Percentiles rank a stretch among this genome's conserved stretches.
phyloP scores from a whole-genome alignment of 2,329 filamentous ascomycete genomes.

The Trichoderma sp. region DNA sequence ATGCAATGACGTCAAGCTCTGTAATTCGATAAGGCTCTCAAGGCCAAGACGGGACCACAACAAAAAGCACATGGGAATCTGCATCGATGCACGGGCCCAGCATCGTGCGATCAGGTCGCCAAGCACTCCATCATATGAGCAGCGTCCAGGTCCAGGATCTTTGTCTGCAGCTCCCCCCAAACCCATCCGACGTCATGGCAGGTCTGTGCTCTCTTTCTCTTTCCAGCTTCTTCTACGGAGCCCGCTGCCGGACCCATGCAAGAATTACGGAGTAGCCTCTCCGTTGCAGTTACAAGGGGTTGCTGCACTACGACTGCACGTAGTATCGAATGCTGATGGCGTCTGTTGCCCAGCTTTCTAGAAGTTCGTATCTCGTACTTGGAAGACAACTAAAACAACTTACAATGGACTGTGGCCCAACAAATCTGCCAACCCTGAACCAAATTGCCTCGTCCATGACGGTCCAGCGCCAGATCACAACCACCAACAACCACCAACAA shows the following conservation, averaged over 20 bases:
- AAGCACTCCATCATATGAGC: not conserved
- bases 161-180: not conserved
- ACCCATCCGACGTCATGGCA: not conserved
- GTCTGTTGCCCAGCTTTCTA: not conserved
- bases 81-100: not conserved
- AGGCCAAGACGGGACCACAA: not conserved
- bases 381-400: not conserved
- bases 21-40: not conserved
- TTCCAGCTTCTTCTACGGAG: slow-evolving; percentile 1
- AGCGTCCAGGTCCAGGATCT: not conserved
- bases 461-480: not conserved
- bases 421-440: not conserved
- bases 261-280: not conserved
- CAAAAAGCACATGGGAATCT: not conserved
- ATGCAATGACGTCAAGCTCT: not conserved
- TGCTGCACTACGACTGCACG: not conserved
- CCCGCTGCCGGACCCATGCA: not conserved
- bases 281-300: no score
- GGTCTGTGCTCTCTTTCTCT: slow-evolving; percentile 8
- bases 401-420: not conserved
- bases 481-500: not conserved
- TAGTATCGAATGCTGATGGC: not conserved
- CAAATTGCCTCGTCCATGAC: not conserved
- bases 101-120: slow-evolving; percentile 8
- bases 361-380: not conserved